Evolutionary conservation across 768 basidiomycete genomes (phyloP).

Genomic region (Rhodotorula kratochvilovae): DNA sequence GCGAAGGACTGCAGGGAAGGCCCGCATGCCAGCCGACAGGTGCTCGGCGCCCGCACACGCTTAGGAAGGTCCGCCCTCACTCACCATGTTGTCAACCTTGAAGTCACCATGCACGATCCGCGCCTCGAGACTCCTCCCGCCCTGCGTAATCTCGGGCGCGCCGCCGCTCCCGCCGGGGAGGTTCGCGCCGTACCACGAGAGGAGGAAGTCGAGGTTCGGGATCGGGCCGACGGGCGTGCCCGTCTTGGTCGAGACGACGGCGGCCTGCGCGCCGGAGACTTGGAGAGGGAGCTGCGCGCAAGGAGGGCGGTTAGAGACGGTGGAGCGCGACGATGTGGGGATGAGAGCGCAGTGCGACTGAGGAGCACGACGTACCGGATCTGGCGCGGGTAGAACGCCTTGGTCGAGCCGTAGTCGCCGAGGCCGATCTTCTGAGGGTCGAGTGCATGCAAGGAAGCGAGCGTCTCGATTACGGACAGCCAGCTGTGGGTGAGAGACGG

Average conservation of each 20-base stretch:
- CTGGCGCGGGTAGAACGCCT: constrained; percentile 86
- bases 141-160: background rate
- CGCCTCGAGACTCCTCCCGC: constrained; percentile 49
- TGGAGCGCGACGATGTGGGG: background rate
- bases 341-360: no score
- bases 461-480: constrained; percentile 67
- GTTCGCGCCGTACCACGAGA: constrained; percentile 69
- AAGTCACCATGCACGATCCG: constrained; percentile 93
- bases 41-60: no score
- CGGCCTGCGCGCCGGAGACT: constrained; percentile 76
- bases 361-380: constrained; percentile 49
- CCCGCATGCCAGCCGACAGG: no score
- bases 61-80: constrained; percentile 17
- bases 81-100: constrained; percentile 89
- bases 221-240: constrained; percentile 62
- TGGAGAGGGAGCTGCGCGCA: constrained; percentile 63
- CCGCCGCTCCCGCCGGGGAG: constrained; percentile 57
- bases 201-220: constrained; percentile 66
- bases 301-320: no score
- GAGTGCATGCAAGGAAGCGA: constrained; percentile 65
- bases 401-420: constrained; percentile 64
- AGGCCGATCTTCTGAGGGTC: constrained; percentile 65
- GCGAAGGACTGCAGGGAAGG: background rate
- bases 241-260: constrained; percentile 63
- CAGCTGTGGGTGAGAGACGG: constrained; percentile 54